Conservation (phyloP, 2,329 filamentous ascomycete genomes). For the Ophiognomonia clavigignenti-juglandacearum region DNA sequence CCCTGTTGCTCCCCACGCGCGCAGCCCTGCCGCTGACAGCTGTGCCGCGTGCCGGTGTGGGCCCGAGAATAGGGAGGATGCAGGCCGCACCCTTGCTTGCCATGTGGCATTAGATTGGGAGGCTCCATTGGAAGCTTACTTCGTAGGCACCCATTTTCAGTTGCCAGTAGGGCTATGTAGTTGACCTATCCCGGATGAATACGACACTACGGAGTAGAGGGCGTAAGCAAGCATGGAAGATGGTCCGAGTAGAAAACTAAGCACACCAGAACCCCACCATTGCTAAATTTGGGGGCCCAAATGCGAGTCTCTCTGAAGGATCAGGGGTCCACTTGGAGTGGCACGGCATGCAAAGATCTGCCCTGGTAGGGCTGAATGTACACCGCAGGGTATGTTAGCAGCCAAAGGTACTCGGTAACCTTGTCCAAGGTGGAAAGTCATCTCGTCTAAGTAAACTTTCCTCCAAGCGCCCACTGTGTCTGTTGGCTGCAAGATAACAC, state of each 20-base stretch:
- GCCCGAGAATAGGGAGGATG: background rate
- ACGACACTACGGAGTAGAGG: too few relatives aligned
- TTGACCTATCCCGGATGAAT: too few relatives aligned
- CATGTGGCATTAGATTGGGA: slow-evolving; percentile 11
- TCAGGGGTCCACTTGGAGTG: background rate
- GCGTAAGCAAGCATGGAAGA: too few relatives aligned
- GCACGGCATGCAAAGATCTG: slow-evolving; percentile 9
- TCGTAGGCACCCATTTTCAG: background rate
- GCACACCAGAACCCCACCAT: background rate
- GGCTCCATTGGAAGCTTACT: background rate
- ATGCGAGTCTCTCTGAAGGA: slow-evolving; percentile 3
- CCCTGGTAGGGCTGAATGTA: slow-evolving; percentile 13
- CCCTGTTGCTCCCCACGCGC: slow-evolving; percentile 4
- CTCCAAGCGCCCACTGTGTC: background rate
- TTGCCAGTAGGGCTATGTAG: too few relatives aligned
- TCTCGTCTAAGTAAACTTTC: background rate
- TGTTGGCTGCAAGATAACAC: too few relatives aligned
- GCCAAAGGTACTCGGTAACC: too few relatives aligned
- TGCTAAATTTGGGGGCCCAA: slow-evolving; percentile 13
- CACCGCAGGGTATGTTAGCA: too few relatives aligned
- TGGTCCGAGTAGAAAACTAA: too few relatives aligned
- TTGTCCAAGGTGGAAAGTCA: too few relatives aligned
- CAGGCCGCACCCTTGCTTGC: slow-evolving; percentile 2
- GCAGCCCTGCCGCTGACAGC: background rate
- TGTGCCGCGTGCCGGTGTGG: too few relatives aligned